Evolutionary conservation across 768 basidiomycete genomes (phyloP), one percentile per base, ranked within the genome.

Genomic region (Boletales sp.): DNA sequence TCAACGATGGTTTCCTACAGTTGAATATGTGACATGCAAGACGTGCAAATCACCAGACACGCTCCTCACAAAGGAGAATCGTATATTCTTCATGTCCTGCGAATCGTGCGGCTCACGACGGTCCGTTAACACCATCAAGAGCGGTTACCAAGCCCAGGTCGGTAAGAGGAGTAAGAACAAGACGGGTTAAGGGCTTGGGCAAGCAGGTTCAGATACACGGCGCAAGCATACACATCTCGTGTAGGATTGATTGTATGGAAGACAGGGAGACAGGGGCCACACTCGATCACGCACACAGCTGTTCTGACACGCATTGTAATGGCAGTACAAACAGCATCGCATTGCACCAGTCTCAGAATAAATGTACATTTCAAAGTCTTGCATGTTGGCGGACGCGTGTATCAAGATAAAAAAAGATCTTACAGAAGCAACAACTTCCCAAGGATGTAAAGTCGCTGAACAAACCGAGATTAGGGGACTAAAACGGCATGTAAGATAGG

Each of bases 31-130:
- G 53, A 94, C 94, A 35, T 99, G 97, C 82, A 95, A 97, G 72
- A 98, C 94, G 36, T 99, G 97, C 80, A 99, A 97, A 74, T 97
- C 95, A 1, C 91, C 91, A 40, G 97, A 99, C 69, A 99, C 97
- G 3, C 81, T 97, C 17, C 81, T 99, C 34, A 86, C 88, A 27
- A 99, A 98, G 72, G 94, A 98, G 74, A 97, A 97, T 70, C 90
- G 97, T 72, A 91, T 99, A 66, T 97, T 94, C 79, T 99, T 99
- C 80, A 89, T 91, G 82, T 80, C 90, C 0, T 94, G 91, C 73
- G 87, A 94, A 70, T 87, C 88, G 7, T 95, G 92, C 60, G 92
- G 91, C 3, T 89, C 86, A 58, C 75, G 90, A 61, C 85, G 94
- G 18, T 94, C 91, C 52, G 95, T 99, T 60, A 90, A 90, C 58